A percentile compares a stretch with the other conserved stretches of the same genome.
Conservation (phyloP, 139 green algal genomes). For the Helicosporidium sp. region DNA sequence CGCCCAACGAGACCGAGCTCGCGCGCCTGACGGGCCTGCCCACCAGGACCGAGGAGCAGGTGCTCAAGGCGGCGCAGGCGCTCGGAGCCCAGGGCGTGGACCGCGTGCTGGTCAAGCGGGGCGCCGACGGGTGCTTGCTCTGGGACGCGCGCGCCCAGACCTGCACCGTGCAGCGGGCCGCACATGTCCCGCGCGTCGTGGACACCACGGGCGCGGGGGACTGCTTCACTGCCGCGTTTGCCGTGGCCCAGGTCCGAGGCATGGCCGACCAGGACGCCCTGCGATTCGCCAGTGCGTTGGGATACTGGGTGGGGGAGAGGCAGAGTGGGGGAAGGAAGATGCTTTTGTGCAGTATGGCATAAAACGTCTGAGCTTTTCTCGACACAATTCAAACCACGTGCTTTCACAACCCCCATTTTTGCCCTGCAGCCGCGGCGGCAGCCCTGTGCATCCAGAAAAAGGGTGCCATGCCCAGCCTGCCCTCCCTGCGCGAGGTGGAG, state of each 20-base stretch:
- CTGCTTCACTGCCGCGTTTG: conserved; percentile 77
- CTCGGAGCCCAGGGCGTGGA: conserved; percentile 37
- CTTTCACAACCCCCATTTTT: background rate
- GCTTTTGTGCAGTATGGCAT: no score
- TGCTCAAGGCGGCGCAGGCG: conserved; percentile 23
- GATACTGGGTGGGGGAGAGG: background rate
- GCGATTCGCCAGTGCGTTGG: conserved; percentile 49
- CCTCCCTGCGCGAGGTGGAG: conserved; percentile 18
- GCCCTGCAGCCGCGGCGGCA: conserved; percentile 23
- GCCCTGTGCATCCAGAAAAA: conserved; percentile 38
- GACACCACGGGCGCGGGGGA: conserved; percentile 81
- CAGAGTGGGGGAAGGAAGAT: no score
- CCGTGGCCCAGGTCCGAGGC: conserved; percentile 56
- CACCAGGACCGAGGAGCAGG: conserved; percentile 26
- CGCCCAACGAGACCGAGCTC: conserved; percentile 81
- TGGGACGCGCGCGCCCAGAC: no score
- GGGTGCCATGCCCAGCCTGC: conserved; percentile 42
- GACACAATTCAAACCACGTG: no score
- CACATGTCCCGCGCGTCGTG: conserved; percentile 26
- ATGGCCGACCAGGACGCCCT: conserved; percentile 31
- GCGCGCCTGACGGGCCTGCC: conserved; percentile 39
- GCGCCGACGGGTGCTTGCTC: conserved; percentile 48
- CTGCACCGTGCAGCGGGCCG: conserved; percentile 4
- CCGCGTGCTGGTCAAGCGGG: conserved; percentile 71
- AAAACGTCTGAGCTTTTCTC: no score